These are phyloP conservation scores for Hemileccinum rubropunctum DNA, from an alignment of 768 basidiomycete species.

Conservation along the genomic window DNA sequence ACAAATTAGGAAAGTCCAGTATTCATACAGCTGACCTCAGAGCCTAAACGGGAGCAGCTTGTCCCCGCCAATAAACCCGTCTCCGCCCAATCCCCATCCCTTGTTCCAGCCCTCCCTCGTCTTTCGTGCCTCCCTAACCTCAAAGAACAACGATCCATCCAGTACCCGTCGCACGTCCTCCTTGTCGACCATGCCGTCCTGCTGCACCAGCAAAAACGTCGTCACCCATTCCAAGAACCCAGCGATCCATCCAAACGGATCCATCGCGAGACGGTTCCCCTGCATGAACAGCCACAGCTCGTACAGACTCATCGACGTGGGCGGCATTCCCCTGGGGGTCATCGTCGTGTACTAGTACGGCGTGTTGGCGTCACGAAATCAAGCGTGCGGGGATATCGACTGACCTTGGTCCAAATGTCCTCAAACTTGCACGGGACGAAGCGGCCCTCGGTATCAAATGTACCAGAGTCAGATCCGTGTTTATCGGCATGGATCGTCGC, in stretches of 20 bases:
- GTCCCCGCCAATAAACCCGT: slow-evolving; percentile 31
- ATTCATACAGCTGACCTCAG: slow-evolving; percentile 3
- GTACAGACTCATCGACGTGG: slow-evolving; percentile 26
- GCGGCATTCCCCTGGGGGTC: slow-evolving; percentile 7
- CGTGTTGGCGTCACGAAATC: background rate
- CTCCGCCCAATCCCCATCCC: slow-evolving; percentile 30
- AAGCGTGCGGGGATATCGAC: background rate
- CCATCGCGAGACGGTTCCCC: slow-evolving; percentile 34
- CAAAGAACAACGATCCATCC: slow-evolving; percentile 40
- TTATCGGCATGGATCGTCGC: slow-evolving; percentile 35
- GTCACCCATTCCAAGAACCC: slow-evolving; percentile 38
- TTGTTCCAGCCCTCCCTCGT: slow-evolving; percentile 26
- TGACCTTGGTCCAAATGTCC: slow-evolving; percentile 42
- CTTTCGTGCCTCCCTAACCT: slow-evolving; percentile 27
- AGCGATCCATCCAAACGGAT: slow-evolving; percentile 37
- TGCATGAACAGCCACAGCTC: slow-evolving; percentile 31
- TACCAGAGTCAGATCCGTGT: slow-evolving; percentile 45
- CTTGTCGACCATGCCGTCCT: slow-evolving; percentile 38
- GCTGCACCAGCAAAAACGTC: slow-evolving; percentile 39
- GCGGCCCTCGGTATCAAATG: slow-evolving; percentile 40
- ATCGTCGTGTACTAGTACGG: slow-evolving; percentile 17
- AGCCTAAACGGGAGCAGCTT: slow-evolving; percentile 29
- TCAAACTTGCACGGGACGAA: slow-evolving; percentile 43
- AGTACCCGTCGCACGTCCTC: slow-evolving; percentile 42
- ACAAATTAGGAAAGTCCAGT: slow-evolving; percentile 4